Base-by-base conservation (phyloP, 805 yeast genomes). In the Candida andamanensis region DNA sequence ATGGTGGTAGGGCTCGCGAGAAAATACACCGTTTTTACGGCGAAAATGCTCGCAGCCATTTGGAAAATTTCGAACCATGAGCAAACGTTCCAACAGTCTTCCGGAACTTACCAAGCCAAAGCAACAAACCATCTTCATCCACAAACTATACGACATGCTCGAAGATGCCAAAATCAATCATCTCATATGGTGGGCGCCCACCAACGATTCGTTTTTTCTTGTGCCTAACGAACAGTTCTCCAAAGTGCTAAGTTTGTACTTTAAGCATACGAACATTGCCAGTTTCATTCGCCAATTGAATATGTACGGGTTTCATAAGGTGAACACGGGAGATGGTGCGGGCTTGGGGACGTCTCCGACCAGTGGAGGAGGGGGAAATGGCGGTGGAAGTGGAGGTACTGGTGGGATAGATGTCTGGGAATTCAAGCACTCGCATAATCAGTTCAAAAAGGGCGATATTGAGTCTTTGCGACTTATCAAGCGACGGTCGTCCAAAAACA, bases 141-240 rank as follows among this genome's bases (percentile, higher is more conserved):
- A 89, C 58, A 90, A 90, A 53, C 72, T 90, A 16, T 89, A 85
- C 65, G 78, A 81, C 41, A 90, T 90, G 94, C 70, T 90, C 29
- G 95, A 89, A 46, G 96, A 90, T 51, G 63, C 65, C 2, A 58
- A 72, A 17, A 62, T 90, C 20, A 62, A 73, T 35, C 92, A 82
- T 50, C 67, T 90, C 23, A 90, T 90, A 15, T 80, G 90, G 78
- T 90, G 97, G 97, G 59, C 85, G 1, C 67, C 74, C 8, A 49
- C 76, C 8, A 74, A 74, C 38, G 84, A 79, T 41, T 75, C 89
- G 4, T 92, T 92, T 47, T 72, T 77, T 35, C 76, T 90, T n/a
- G 60, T 74, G 4, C 96, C 96, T 1, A 80, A 82, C 30, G 95
- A 89, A 54, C 89, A 81, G 53, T 89, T 92, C 49, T 76, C 90